Base-by-base conservation (phyloP, 805 yeast species). In the Wickerhamiella occidentalis region DNA sequence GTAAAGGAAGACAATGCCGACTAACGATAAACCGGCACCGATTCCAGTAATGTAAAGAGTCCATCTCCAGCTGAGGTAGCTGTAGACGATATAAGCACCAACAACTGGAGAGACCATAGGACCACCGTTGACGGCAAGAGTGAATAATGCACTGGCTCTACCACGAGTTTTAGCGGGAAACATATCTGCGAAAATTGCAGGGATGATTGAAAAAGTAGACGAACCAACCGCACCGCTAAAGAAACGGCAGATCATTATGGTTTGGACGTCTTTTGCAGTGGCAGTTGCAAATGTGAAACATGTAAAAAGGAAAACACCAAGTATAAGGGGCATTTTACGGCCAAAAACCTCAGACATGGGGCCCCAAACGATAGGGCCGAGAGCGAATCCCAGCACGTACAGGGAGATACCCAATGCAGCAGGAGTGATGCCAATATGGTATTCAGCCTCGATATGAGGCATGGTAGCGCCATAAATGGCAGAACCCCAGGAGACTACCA, bases 331-430 rank as follows among this genome's bases (percentile, higher is more conserved):
- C n/a, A 72, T 64, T 61, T 74, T 73, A 64, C 92, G 51, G 45
- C 69, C 69, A 48, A 73, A 80, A 30, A 81, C 58, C 63, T 83
- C 94, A 15, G 90, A 80, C 36, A 83, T 62, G 5, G 95, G 95
- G 25, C 92, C 96, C 86, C 92, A 88, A 30, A 85, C 59, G 45
- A 88, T 70, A 3, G 97, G 97, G 18, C 96, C 96, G 0, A 85
- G 74, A 1, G 96, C 96, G 66, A 87, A 90, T 8, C 96, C 97
- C 38, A 86, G 64, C n/a, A 88, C 96, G 58, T 77, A 88, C 22
- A 88, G 70, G 0, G 96, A 79, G 9, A 87, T 74, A 51, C 85
- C 83, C 42, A 90, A 71, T 19, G 85, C 75, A 12, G 82, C 82
- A n/a, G 80, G 88, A 7, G 78, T 83, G 6, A 59, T 53, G 36